These are phyloP conservation scores for Cephaloascus albidus DNA, from an alignment of 805 yeast species.

Conservation along the genomic window DNA sequence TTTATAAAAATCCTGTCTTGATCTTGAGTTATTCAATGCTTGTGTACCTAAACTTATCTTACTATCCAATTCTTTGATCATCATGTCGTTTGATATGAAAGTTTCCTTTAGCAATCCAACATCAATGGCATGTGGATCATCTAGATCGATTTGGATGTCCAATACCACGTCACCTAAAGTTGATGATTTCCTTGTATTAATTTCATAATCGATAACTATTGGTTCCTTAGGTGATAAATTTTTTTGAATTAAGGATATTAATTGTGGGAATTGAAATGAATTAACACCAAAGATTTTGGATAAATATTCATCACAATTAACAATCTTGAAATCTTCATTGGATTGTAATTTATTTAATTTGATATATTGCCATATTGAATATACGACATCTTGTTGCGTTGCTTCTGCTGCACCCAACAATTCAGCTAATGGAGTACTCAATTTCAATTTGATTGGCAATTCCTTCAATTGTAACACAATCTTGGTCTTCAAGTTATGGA, in stretches of 20 bases:
- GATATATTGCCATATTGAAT: constrained; percentile 70
- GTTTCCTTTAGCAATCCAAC: neutral
- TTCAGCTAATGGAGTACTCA: constrained; percentile 53
- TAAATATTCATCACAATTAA: constrained; percentile 40
- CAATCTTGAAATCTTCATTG: constrained; percentile 42
- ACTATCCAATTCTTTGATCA: constrained; percentile 31
- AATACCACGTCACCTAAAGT: constrained; percentile 74
- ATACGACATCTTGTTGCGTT: constrained; percentile 80
- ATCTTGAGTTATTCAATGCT: constrained; percentile 42
- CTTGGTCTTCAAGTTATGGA: constrained; percentile 42
- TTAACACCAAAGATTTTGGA: constrained; percentile 30
- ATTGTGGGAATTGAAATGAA: constrained; percentile 55
- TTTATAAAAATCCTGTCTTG: constrained; percentile 72
- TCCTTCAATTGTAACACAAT: constrained; percentile 79
- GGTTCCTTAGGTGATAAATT: constrained; percentile 80
- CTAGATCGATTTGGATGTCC: constrained; percentile 48
- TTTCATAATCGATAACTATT: constrained; percentile 61
- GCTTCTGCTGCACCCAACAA: constrained; percentile 71
- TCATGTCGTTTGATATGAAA: constrained; percentile 28
- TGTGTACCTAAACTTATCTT: constrained; percentile 39
- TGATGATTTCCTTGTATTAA: constrained; percentile 67
- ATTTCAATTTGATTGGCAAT: constrained; percentile 54
- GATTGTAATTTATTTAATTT: constrained; percentile 53
- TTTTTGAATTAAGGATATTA: constrained; percentile 57
- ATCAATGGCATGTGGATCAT: neutral